A percentile compares a stretch with the other conserved stretches of the same genome.
Conservation (phyloP, 23 red algal genomes). For the Rhodosorus marinus region DNA sequence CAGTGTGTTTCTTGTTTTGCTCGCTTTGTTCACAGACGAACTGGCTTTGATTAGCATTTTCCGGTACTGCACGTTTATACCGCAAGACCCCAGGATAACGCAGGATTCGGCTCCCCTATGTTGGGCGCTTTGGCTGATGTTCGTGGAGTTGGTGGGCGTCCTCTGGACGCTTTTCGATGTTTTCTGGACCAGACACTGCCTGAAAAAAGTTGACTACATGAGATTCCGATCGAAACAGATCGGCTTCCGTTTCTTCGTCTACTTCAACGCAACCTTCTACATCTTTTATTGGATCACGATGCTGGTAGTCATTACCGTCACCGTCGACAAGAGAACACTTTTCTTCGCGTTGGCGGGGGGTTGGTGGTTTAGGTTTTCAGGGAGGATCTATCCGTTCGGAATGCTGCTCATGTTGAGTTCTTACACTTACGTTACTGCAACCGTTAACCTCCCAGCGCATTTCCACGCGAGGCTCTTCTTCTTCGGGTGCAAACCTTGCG, state of each 20-base stretch:
- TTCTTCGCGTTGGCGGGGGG: no score
- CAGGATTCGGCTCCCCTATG: no score
- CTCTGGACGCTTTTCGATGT: slow-evolving; percentile 33
- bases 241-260: slow-evolving; percentile 60
- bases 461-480: no score
- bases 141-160: slow-evolving; percentile 17
- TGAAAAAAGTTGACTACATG: slow-evolving; percentile 29
- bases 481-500: no score
- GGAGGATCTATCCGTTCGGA: slow-evolving; percentile 29
- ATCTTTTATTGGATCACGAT: slow-evolving; percentile 37
- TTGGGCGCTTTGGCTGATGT: slow-evolving; percentile 12
- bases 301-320: slow-evolving; percentile 16
- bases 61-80: slow-evolving; percentile 6
- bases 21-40: slow-evolving; percentile 24
- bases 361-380: no score
- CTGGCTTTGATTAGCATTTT: slow-evolving; percentile 18
- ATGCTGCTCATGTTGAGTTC: slow-evolving; percentile 26
- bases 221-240: slow-evolving; percentile 65
- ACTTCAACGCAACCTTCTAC: slow-evolving; percentile 53
- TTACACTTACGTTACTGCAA: slow-evolving; percentile 27
- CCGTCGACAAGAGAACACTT: no score
- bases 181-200: slow-evolving; percentile 18
- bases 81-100: no score
- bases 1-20: slow-evolving; percentile 16
- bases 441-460: slow-evolving; percentile 44